phyloP scores from a whole-genome alignment of 148 eudicot genomes.

The Chenopodium formosanum region DNA sequence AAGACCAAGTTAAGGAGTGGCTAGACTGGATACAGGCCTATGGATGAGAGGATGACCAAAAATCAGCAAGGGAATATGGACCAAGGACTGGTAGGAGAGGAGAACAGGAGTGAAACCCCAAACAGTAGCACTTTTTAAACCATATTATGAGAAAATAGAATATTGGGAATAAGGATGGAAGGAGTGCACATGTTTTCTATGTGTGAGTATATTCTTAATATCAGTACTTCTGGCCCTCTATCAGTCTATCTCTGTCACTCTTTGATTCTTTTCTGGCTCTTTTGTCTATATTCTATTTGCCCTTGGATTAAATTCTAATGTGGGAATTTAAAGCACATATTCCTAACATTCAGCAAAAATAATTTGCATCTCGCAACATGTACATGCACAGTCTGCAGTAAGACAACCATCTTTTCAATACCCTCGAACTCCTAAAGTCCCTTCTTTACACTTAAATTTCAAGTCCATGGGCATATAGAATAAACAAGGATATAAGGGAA shows the following conservation, averaged over 20 bases:
- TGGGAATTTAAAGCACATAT: too few relatives aligned
- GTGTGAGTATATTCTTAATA: neutral
- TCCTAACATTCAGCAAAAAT: too few relatives aligned
- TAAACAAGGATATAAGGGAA: neutral
- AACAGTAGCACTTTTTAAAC: neutral
- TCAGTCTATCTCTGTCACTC: neutral
- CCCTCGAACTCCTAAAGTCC: neutral
- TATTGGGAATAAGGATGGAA: neutral
- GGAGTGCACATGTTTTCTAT: neutral
- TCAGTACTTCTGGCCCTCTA: neutral
- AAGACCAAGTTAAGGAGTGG: neutral
- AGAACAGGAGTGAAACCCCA: neutral
- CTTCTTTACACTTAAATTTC: neutral
- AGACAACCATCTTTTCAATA: neutral
- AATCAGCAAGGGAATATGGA: neutral
- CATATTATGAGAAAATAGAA: neutral
- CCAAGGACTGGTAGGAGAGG: neutral
- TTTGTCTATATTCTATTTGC: neutral
- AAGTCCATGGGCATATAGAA: neutral
- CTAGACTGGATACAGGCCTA: neutral
- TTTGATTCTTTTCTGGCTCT: neutral
- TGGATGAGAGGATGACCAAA: neutral
- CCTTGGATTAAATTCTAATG: too few relatives aligned
- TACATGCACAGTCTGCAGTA: neutral
- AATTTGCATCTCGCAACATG: neutral